Conservation (phyloP, 1,139 yeast genomes). For the Hansenula lynferdii region DNA sequence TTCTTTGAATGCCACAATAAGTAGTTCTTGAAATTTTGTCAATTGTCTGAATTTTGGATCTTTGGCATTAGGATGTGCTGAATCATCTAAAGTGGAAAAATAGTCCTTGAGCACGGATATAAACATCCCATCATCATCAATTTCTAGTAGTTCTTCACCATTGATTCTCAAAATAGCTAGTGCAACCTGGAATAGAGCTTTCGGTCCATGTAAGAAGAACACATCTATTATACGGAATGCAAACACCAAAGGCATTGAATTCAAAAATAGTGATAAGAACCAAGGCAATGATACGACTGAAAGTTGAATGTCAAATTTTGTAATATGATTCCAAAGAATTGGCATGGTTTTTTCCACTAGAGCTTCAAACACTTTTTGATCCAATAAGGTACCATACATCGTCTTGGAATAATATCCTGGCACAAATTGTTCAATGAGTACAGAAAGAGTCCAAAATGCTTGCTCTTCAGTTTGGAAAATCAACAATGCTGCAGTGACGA, state of each 20-base stretch:
- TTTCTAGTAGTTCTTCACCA: constrained; percentile 74
- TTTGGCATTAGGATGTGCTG: constrained; percentile 71
- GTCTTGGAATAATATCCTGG: constrained; percentile 98
- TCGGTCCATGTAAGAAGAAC: constrained; percentile 86
- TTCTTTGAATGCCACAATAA: constrained; percentile 91
- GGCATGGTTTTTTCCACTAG: constrained; percentile 91
- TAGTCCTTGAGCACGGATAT: constrained; percentile 80
- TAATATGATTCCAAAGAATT: constrained; percentile 76
- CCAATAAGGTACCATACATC: constrained; percentile 95
- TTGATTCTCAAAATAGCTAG: constrained; percentile 81
- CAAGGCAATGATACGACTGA: constrained; percentile 94
- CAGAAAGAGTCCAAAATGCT: constrained; percentile 88
- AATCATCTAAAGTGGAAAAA: constrained; percentile 71
- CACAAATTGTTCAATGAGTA: constrained; percentile 77
- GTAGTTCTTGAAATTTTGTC: constrained; percentile 83
- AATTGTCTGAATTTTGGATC: constrained; percentile 61
- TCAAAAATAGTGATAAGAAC: constrained; percentile 87
- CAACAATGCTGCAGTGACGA: constrained; percentile 88
- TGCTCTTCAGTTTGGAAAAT: constrained; percentile 97
- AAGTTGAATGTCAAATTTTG: constrained; percentile 79
- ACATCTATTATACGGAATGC: constrained; percentile 92
- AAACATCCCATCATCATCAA: constrained; percentile 91
- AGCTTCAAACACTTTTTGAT: constrained; percentile 90
- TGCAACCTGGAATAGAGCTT: constrained; percentile 88
- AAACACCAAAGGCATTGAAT: constrained; percentile 91